A percentile compares a stretch with the other conserved stretches of the same genome.
phyloP scores from a whole-genome alignment of 148 eudicot genomes.

The Selenicereus undatus region DNA sequence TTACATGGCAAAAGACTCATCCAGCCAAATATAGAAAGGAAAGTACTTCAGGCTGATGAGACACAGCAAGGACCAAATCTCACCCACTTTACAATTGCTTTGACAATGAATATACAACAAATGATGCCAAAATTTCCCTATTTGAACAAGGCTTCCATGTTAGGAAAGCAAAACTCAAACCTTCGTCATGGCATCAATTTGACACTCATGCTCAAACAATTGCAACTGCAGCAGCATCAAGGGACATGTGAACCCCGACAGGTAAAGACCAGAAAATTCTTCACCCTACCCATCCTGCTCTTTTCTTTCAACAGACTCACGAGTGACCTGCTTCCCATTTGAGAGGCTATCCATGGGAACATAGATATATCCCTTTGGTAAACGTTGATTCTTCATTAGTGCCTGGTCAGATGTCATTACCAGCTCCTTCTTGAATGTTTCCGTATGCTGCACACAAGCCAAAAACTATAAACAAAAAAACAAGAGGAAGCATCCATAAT shows the following conservation, averaged over 20 bases:
- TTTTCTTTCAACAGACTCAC: slow-evolving; percentile 40
- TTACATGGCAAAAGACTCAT: slow-evolving; percentile 41
- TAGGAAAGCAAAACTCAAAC: slow-evolving; percentile 25
- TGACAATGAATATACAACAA: slow-evolving; percentile 68
- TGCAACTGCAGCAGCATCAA: slow-evolving; percentile 20
- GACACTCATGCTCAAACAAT: slow-evolving; percentile 19
- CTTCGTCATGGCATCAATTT: slow-evolving; percentile 21
- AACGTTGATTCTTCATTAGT: slow-evolving; percentile 68
- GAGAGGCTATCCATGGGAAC: slow-evolving; percentile 73
- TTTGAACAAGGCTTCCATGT: slow-evolving; percentile 19
- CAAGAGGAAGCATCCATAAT: not conserved
- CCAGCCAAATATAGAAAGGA: slow-evolving; percentile 12
- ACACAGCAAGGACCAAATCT: slow-evolving; percentile 40
- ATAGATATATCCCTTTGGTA: slow-evolving; percentile 82
- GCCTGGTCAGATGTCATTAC: slow-evolving; percentile 92
- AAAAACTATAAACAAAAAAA: not conserved
- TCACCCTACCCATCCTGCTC: slow-evolving; percentile 42
- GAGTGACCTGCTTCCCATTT: slow-evolving; percentile 44
- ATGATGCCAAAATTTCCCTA: slow-evolving; percentile 42
- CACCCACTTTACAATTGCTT: slow-evolving; percentile 63
- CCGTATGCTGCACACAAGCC: slow-evolving; percentile 48
- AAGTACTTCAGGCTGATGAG: slow-evolving; percentile 30
- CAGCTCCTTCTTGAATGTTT: slow-evolving; percentile 76
- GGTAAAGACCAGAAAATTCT: slow-evolving; percentile 1
- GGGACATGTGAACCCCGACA: slow-evolving; percentile 10